Evolutionary conservation across 1,139 yeast genomes (phyloP).

Genomic region (Yamadazyma diospyri): DNA sequence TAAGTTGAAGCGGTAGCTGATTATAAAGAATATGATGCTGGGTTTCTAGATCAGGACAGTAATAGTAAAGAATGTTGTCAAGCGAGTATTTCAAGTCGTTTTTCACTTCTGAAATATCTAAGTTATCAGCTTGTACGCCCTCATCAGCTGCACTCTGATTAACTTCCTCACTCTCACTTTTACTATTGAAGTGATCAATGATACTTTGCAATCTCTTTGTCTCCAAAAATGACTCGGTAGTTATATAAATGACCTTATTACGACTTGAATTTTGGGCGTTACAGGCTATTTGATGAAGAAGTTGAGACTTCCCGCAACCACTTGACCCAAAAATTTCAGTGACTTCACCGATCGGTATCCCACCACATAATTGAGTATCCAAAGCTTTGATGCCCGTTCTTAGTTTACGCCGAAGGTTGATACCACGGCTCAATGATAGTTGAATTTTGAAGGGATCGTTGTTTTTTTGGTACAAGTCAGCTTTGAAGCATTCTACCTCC

Average conservation of each 20-base stretch:
- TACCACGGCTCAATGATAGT: no score
- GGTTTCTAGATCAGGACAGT: constrained; percentile 64
- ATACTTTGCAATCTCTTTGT: constrained; percentile 52
- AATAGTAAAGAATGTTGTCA: constrained; percentile 55
- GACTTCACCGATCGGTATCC: constrained; percentile 61
- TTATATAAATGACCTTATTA: constrained; percentile 54
- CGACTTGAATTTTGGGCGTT: constrained; percentile 44
- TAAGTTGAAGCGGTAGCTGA: constrained; percentile 61
- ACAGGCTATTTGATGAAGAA: constrained; percentile 61
- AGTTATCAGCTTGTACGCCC: no score
- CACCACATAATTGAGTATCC: constrained; percentile 63
- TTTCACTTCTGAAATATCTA: no score
- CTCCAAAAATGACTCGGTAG: constrained; percentile 74
- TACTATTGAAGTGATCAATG: constrained; percentile 8
- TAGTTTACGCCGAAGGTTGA: neutral
- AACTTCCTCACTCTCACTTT: constrained; percentile 6
- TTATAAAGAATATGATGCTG: constrained; percentile 73
- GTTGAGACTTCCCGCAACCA: constrained; percentile 81
- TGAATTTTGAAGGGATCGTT: no score
- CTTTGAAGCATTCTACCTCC: constrained; percentile 31
- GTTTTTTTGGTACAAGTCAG: no score
- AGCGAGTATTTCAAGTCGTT: constrained; percentile 30
- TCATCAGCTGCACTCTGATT: no score
- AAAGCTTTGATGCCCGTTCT: constrained; percentile 55
- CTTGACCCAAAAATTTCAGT: constrained; percentile 85